Base-by-base conservation (phyloP, 1,139 yeast genomes). In the Keqinozyma sinolaborantium region DNA sequence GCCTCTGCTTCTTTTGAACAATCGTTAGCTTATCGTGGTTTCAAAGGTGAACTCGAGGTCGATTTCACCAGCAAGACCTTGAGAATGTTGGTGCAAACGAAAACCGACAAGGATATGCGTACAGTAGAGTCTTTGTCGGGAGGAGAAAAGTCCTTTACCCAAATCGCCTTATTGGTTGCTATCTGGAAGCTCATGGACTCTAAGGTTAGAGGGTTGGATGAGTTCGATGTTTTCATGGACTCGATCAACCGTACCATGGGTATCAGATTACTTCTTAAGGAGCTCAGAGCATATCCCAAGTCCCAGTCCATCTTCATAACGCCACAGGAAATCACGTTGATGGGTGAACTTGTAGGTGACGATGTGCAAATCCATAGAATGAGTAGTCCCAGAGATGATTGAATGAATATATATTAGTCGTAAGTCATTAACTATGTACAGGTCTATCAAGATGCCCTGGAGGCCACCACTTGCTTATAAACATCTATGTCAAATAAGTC, bases 201-300 rank as follows among this genome's bases (percentile, higher is more conserved):
- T 0, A 77, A 83, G 38, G 73, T 94, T 14, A 73, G 95, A 38
- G 97, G 97, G 0, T 63, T 94, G 37, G 99, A 94, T 58, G 99
- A 94, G 56, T 94, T 92, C 55, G 99, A 94, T 60, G 98, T 94
- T 19, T 94, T 83, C 48, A 92, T 94, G 98, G 99, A 94, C 56
- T 87, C 90, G 29, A 86, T 87, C 16, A 90, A 90, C 50, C 73
- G 98, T 44, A 73, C 82, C 29, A 77, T 84, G 33, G 88, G 96
- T 42, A 79, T 94, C 51, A 71, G 76, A 34, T 63, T 90, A 44
- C 79, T 94, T 50, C 67, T 88, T 34, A 73, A 73, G 15, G 85
- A 88, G 41, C 72, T 90, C 28, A 58, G 74, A 13, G 73, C 73
- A 39, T 64, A 68, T 34, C 77, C 80, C 0, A 72, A 79, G 40